These are phyloP conservation scores for Rhododendron henanense DNA, from an alignment of 148 eudicot species.

Conservation along the genomic window DNA sequence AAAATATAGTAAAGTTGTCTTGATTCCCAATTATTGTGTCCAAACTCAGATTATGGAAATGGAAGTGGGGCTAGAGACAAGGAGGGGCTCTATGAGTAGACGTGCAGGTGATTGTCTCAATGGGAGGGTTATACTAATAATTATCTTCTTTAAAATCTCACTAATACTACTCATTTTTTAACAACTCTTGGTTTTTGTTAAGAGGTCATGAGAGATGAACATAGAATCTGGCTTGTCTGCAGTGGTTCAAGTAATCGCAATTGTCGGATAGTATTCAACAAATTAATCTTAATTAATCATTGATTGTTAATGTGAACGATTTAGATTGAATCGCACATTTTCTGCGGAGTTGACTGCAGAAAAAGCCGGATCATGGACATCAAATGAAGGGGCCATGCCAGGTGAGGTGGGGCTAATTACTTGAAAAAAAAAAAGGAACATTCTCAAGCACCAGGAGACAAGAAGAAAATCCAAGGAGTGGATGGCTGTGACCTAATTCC, in stretches of 20 bases:
- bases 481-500: constrained; percentile 40
- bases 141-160: background rate
- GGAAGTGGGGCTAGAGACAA: background rate
- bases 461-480: constrained; percentile 35
- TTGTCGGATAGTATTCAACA: too few species aligned
- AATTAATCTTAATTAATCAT: too few species aligned
- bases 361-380: background rate
- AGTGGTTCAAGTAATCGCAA: too few species aligned
- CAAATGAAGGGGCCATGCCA: background rate
- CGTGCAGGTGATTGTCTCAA: background rate
- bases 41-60: constrained; percentile 5
- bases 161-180: background rate
- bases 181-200: background rate
- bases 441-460: constrained; percentile 9
- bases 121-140: background rate
- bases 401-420: background rate
- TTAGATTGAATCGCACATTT: too few species aligned
- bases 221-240: too few species aligned
- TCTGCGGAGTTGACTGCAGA: too few species aligned
- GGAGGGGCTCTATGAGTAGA: background rate
- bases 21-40: background rate
- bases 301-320: too few species aligned
- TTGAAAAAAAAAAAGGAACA: background rate
- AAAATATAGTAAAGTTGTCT: background rate
- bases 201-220: background rate